Evolutionary conservation across 164 flowering plant species (phyloP), one percentile per base, ranked within the genome.

Genomic region (Berberis thunbergii): DNA sequence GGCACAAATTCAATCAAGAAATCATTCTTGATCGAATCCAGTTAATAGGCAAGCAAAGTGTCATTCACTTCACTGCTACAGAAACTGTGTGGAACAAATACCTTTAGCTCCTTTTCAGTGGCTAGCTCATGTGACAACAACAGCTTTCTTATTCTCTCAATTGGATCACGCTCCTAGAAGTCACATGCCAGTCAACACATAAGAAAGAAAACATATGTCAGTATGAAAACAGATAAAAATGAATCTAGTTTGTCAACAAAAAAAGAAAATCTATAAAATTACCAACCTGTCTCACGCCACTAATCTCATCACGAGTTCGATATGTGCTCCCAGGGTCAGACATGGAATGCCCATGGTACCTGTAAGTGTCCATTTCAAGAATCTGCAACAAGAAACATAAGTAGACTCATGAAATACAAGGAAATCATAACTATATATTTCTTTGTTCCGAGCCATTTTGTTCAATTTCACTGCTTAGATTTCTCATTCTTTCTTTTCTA

Each of bases 281-380:
- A 46, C 48, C 26, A 40, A 89, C 98, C 97, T 91, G 97, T 78
- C 99, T 84, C 67, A 95, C 84, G 54, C 98, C 97, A 76, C 61
- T 41, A 53, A 95, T 88, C 78, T 95, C 97, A 78, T 91, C 99
- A 74, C 96, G 97, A 43, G 94, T 88, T 3, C 97, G 85, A 73
- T 95, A 91, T 58, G 98, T 89, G 86, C 96, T 91, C 45, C 99
- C 98, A 62, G 98, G 98, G 72, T 95, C 98, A 61, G 98, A 91
- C 98, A 95, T 91, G 66, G 99, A 95, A 78, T 95, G 99, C 8
- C 99, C 99, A 70, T 95, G 99, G 75, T 95, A 91, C 72, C 98
- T 83, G 76, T 95, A 95, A 12, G 98, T 91, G 79, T 95, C 99
- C 99, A 95, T 91, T 73, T 95, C 99, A 70, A 95, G 96, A 69